Evolutionary conservation across 2,329 filamentous ascomycete genomes (phyloP).

Genomic region (Verticillium tricorpus): DNA sequence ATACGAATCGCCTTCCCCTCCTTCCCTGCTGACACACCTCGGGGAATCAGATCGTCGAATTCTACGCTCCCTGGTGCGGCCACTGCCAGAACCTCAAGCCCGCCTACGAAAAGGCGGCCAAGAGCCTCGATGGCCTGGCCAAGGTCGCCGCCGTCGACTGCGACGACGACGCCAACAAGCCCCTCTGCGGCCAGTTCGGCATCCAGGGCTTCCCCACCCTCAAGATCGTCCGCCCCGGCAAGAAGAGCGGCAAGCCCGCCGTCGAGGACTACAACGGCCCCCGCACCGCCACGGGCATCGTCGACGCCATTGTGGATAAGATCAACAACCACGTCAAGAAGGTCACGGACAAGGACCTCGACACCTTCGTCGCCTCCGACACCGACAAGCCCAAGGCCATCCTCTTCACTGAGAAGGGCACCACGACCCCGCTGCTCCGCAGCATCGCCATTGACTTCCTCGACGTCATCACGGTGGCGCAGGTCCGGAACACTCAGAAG

Average conservation of each 20-base stretch:
- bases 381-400: constrained; percentile 74
- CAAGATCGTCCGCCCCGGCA: constrained; percentile 84
- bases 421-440: constrained; percentile 76
- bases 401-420: constrained; percentile 90
- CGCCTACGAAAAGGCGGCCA: constrained; percentile 90
- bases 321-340: constrained; percentile 90
- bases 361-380: constrained; percentile 67
- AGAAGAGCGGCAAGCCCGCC: constrained; percentile 79
- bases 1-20: background rate
- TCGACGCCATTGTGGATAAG: constrained; percentile 77
- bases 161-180: constrained; percentile 89
- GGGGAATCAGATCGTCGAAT: constrained; percentile 58
- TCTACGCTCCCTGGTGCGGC: constrained; percentile 97
- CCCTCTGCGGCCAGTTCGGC: constrained; percentile 77
- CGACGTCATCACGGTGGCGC: constrained; percentile 71
- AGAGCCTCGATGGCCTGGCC: constrained; percentile 82
- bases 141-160: constrained; percentile 95
- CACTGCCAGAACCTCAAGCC: constrained; percentile 96
- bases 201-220: constrained; percentile 93
- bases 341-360: constrained; percentile 73
- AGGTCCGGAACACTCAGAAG: constrained; percentile 78
- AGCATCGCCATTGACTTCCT: constrained; percentile 89
- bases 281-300: constrained; percentile 79
- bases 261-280: constrained; percentile 89
- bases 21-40: no score